These are phyloP conservation scores for Psophocarpus tetragonolobus DNA, from an alignment of 306 rosid species.

Conservation along the genomic window DNA sequence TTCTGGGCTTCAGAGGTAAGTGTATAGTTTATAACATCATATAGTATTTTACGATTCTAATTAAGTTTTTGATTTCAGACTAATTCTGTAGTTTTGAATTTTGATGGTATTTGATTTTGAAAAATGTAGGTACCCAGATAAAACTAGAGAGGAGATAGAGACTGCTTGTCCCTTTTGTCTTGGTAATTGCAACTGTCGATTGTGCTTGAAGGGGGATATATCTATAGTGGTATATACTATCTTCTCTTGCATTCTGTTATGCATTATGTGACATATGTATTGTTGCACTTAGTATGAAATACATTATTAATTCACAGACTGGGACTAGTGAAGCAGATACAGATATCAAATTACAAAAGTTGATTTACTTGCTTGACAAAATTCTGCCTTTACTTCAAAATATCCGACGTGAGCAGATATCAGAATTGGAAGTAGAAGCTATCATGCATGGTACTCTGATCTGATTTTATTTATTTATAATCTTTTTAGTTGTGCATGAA, in stretches of 20 bases:
- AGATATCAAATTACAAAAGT: constrained; percentile 46
- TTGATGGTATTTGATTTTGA: constrained; percentile 29
- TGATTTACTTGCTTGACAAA: constrained; percentile 56
- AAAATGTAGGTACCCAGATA: constrained; percentile 58
- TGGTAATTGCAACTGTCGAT: constrained; percentile 62
- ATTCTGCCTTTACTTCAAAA: constrained; percentile 59
- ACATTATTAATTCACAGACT: constrained; percentile 40
- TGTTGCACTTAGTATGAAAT: constrained; percentile 14
- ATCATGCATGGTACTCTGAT: constrained; percentile 46
- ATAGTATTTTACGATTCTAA: constrained; percentile 27
- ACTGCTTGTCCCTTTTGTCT: constrained; percentile 58
- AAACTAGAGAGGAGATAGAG: constrained; percentile 53
- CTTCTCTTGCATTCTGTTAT: constrained; percentile 19
- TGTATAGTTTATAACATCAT: too few species aligned
- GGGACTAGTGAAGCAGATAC: constrained; percentile 48
- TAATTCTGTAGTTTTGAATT: constrained; percentile 33
- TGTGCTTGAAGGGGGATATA: constrained; percentile 59
- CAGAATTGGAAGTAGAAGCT: constrained; percentile 54
- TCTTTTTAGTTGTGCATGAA: constrained; percentile 19
- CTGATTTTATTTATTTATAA: constrained; percentile 19
- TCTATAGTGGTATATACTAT: constrained; percentile 42
- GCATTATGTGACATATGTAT: constrained; percentile 8
- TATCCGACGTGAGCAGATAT: constrained; percentile 60
- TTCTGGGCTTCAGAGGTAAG: too few species aligned
- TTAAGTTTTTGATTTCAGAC: constrained; percentile 10